These are phyloP conservation scores for Logfia minima DNA, from an alignment of 129 eudicot species.

Conservation along the genomic window DNA sequence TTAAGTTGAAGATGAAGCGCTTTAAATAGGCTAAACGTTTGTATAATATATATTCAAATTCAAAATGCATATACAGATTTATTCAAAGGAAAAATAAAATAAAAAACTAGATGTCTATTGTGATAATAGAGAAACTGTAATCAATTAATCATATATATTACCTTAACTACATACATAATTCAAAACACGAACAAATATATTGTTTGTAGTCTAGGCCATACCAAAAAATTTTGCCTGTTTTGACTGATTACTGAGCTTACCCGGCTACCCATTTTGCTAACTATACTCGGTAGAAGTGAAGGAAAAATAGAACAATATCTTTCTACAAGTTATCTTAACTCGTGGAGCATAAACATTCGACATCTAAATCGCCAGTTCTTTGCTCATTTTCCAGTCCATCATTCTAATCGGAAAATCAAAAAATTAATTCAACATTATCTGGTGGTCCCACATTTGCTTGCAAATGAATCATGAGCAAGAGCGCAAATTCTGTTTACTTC, in stretches of 20 bases:
- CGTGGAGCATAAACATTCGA: neutral
- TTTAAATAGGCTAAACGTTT: too few species aligned
- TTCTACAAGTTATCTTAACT: neutral
- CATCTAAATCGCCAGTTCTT: conserved; percentile 12
- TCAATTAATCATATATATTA: neutral
- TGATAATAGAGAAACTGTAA: too few species aligned
- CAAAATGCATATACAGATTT: too few species aligned
- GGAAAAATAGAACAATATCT: neutral
- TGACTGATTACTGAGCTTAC: neutral
- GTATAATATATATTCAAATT: too few species aligned
- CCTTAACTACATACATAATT: neutral
- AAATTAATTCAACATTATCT: neutral
- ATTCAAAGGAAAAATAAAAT: too few species aligned
- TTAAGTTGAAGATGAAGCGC: too few species aligned
- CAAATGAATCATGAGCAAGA: neutral
- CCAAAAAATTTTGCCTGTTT: neutral
- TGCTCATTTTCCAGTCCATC: neutral
- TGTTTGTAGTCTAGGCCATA: neutral
- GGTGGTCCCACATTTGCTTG: neutral
- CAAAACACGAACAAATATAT: neutral
- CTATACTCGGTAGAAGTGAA: neutral
- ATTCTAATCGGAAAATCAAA: neutral
- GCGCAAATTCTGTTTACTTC: conserved; percentile 4
- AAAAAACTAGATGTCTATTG: too few species aligned
- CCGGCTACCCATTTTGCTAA: neutral